phyloP scores from a whole-genome alignment of 1,284 basidiomycete genomes.

The Paramarasmius palmivorus region DNA sequence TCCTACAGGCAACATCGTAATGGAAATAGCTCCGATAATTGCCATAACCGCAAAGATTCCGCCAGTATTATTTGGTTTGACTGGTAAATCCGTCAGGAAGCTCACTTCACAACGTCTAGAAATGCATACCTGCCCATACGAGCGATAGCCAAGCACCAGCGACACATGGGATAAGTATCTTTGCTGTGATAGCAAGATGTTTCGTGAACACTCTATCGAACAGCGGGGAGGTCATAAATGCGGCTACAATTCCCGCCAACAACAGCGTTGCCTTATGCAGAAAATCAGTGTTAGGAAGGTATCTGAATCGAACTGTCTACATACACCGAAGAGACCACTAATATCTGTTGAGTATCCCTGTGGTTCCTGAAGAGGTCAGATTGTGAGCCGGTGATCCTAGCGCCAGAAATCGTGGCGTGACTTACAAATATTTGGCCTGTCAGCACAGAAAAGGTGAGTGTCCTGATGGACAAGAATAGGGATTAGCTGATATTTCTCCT shows the following conservation, averaged over 20 bases:
- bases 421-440: conserved; percentile 68
- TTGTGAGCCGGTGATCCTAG: background rate
- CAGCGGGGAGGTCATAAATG: conserved; percentile 66
- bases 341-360: conserved; percentile 65
- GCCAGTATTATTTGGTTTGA: conserved; percentile 55
- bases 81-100: conserved; percentile 32
- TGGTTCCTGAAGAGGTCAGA: conserved; percentile 50
- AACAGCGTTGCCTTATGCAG: conserved; percentile 46
- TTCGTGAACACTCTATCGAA: conserved; percentile 78
- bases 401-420: conserved; percentile 9
- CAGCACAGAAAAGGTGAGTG: conserved; percentile 59
- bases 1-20: conserved; percentile 71
- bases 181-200: conserved; percentile 60
- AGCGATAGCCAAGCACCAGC: conserved; percentile 66
- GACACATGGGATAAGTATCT: conserved; percentile 61
- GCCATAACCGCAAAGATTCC: conserved; percentile 66
- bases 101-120: conserved; percentile 2
- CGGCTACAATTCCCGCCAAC: conserved; percentile 66
- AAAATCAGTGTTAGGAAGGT: background rate
- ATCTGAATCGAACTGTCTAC: background rate
- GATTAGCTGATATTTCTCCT: no score
- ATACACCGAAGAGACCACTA: conserved; percentile 65
- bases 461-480: conserved; percentile 25
- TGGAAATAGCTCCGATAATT: conserved; percentile 61
- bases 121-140: conserved; percentile 70